These are phyloP conservation scores for Aspergillus pseudoglaucus DNA, from an alignment of 2,329 filamentous ascomycete species.

Conservation along the genomic window DNA sequence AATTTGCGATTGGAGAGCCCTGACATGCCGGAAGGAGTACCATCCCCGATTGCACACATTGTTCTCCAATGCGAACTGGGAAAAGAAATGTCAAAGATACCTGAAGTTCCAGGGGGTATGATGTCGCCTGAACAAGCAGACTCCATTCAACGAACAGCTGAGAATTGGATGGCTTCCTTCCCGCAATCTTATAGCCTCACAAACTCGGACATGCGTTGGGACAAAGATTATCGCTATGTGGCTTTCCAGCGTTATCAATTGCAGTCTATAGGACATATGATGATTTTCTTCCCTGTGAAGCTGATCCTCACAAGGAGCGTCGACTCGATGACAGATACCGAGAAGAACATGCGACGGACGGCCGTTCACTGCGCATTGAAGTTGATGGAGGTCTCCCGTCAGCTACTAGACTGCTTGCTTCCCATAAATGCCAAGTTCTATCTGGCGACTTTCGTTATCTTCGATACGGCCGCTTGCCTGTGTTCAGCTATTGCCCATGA, in stretches of 20 bases:
- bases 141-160: constrained; percentile 26
- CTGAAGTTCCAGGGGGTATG: constrained; percentile 7
- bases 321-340: constrained; percentile 19
- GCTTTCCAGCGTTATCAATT: constrained; percentile 43
- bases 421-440: constrained; percentile 46
- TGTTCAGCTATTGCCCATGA: constrained; percentile 50
- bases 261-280: constrained; percentile 41
- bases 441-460: constrained; percentile 46
- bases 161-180: constrained; percentile 40
- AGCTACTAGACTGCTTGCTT: constrained; percentile 36
- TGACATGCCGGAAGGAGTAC: constrained; percentile 27
- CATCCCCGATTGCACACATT: constrained; percentile 42
- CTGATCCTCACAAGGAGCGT: constrained; percentile 37
- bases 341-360: constrained; percentile 34
- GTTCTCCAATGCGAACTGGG: constrained; percentile 36
- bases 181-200: constrained; percentile 36
- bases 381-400: constrained; percentile 35
- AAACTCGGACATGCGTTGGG: constrained; percentile 38
- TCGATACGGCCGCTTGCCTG: constrained; percentile 46
- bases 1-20: constrained; percentile 30
- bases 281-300: constrained; percentile 43
- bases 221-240: constrained; percentile 39
- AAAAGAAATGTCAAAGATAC: constrained; percentile 20
- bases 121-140: constrained; percentile 18
- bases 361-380: constrained; percentile 43